Percentiles rank a stretch among this genome's conserved stretches.
These are phyloP conservation scores for Thielaviopsis populi DNA, from an alignment of 2,329 filamentous ascomycete genomes.

Conservation along the genomic window DNA sequence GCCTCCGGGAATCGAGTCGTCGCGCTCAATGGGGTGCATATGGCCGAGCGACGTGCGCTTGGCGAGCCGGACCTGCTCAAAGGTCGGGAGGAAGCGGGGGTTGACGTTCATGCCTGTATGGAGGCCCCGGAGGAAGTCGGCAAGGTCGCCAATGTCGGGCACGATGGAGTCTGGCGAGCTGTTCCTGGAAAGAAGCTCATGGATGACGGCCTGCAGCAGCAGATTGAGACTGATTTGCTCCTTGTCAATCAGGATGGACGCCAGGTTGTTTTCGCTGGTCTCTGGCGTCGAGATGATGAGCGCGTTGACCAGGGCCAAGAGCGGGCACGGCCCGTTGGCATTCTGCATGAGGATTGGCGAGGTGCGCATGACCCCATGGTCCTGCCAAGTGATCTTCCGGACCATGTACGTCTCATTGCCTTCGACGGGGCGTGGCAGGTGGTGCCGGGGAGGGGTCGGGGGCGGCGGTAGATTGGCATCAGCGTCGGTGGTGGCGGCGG, in stretches of 20 bases:
- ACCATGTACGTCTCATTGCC: constrained; percentile 72
- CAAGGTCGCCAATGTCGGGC: constrained; percentile 78
- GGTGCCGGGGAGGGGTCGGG: constrained; percentile 14
- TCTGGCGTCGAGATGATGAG: constrained; percentile 68
- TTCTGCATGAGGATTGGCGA: constrained; percentile 88
- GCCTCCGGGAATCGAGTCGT: constrained; percentile 43
- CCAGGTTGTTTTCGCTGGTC: not conserved
- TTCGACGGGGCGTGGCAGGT: constrained; percentile 18
- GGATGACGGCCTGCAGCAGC: constrained; percentile 77
- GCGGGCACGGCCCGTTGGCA: constrained; percentile 81
- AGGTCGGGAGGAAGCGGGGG: constrained; percentile 59
- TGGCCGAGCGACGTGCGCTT: constrained; percentile 39
- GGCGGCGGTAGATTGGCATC: not conserved
- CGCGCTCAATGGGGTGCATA: constrained; percentile 35
- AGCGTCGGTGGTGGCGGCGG: too few relatives aligned
- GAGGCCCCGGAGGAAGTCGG: constrained; percentile 71
- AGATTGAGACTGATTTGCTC: constrained; percentile 81
- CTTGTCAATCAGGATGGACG: constrained; percentile 49
- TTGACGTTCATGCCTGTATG: constrained; percentile 99
- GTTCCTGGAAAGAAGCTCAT: constrained; percentile 73
- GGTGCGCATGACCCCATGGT: constrained; percentile 52
- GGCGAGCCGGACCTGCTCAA: constrained; percentile 32
- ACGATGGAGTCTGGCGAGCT: constrained; percentile 48
- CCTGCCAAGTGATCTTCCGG: constrained; percentile 78
- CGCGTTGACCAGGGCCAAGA: constrained; percentile 87